Conservation (phyloP, 2,329 filamentous ascomycete genomes). For the Cladophialophora immunda region DNA sequence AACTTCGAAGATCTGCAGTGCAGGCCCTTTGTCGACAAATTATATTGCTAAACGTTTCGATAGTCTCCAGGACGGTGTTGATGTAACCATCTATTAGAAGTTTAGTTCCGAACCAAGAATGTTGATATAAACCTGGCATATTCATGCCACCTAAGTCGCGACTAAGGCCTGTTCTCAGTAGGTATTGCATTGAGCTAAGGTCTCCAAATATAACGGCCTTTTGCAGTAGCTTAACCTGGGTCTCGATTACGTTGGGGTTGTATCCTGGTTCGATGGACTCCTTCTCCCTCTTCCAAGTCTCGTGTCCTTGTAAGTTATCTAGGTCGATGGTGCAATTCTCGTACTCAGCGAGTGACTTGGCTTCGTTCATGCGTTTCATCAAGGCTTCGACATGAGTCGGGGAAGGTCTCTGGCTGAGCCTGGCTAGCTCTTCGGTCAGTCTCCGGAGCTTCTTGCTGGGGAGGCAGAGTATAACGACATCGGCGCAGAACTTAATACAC, state of each 20-base stretch:
- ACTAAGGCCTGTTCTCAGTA: slow-evolving; percentile 80
- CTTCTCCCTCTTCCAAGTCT: slow-evolving; percentile 78
- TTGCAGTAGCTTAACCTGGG: slow-evolving; percentile 75
- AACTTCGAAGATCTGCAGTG: slow-evolving; percentile 28
- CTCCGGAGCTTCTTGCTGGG: slow-evolving; percentile 31
- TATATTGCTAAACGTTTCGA: slow-evolving; percentile 73
- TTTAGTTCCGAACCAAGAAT: slow-evolving; percentile 87
- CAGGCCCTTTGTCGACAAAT: slow-evolving; percentile 50
- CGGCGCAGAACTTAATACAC: slow-evolving; percentile 31
- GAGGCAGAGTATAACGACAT: slow-evolving; percentile 32
- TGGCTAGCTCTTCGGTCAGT: slow-evolving; percentile 34
- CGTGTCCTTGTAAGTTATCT: slow-evolving; percentile 80
- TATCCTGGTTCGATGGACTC: slow-evolving; percentile 70
- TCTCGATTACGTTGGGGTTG: slow-evolving; percentile 72
- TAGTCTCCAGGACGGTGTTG: slow-evolving; percentile 76
- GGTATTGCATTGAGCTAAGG: slow-evolving; percentile 77
- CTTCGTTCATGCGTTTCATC: slow-evolving; percentile 56
- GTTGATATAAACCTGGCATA: slow-evolving; percentile 80
- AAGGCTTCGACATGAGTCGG: slow-evolving; percentile 23
- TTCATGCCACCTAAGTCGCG: slow-evolving; percentile 88
- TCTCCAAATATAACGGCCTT: slow-evolving; percentile 76
- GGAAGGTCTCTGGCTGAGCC: slow-evolving; percentile 28
- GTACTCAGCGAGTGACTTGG: slow-evolving; percentile 76
- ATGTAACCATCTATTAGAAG: slow-evolving; percentile 86
- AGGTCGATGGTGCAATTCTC: slow-evolving; percentile 76